Base-by-base conservation (phyloP, 2,329 filamentous ascomycete genomes). In the Paecilomyces fulvus region DNA sequence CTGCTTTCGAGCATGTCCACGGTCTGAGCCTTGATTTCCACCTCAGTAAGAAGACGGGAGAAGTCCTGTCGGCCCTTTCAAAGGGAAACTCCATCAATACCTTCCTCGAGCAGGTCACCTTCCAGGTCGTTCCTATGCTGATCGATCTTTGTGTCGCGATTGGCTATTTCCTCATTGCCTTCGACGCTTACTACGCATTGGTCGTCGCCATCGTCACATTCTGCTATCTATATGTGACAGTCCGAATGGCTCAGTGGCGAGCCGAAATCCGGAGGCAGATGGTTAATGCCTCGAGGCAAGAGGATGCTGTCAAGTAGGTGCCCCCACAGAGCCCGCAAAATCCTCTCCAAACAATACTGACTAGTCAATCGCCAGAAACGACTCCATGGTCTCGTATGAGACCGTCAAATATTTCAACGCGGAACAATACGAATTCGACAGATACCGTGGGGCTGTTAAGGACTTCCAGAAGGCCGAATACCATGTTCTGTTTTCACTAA, bases 361-460 rank as follows among this genome's bases (percentile, higher is more conserved):
- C 14, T 14, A 2, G 48, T 17, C 48, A 20, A 49, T 28, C 25
- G 20, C 11, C 60, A 83, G 80, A 75, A 97, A 96, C 69, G 94
- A 99, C 72, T 97, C 94, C 0, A 94, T 99, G 78, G 91, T 94
- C 60, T 95, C 91, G n/a, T 99, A 97, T 71, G 94, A 99, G 76
- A 92, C 89, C 1, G 89, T 92, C 69, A 94, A 92, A 70, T 92
- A 92, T 67, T 94, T 94, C 79, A 92, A 92, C 64, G 89, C 89
- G 7, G 89, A 92, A 67, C 78, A 83, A 1, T 92, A 88, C 67
- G 89, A 94, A 67, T 91, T 90, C 63, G 77, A 80, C 52, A 82
- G 89, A 23, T 92, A 91, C 66, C 81, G 85, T 51, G 74, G 80
- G 49, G 88, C 89, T 25, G 88, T 94, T 55, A 76, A 77, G 50